Evolutionary conservation across 2,329 filamentous ascomycete genomes (phyloP).

Genomic region (Capronia americana): DNA sequence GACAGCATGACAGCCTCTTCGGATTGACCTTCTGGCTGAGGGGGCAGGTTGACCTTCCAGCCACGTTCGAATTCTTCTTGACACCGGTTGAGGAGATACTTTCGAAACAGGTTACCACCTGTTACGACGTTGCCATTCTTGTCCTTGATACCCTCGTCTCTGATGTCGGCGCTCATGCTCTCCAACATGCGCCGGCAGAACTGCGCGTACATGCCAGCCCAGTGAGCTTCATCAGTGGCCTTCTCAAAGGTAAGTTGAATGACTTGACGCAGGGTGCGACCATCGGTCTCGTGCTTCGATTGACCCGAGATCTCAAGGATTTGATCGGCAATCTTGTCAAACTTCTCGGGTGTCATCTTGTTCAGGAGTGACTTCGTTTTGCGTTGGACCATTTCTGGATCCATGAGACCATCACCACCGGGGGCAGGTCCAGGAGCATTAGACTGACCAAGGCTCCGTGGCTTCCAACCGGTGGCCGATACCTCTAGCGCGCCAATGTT

Average conservation of each 20-base stretch:
- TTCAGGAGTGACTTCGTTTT: constrained; percentile 99
- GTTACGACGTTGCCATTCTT: constrained; percentile 86
- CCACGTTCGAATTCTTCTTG: constrained; percentile 99
- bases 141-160: constrained; percentile 92
- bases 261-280: constrained; percentile 92
- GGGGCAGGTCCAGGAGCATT: constrained; percentile 55
- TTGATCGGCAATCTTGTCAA: constrained; percentile 92
- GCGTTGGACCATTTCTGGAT: constrained; percentile 92
- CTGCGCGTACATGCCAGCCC: constrained; percentile 98
- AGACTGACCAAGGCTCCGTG: constrained; percentile 67
- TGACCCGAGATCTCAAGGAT: constrained; percentile 91
- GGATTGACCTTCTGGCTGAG: constrained; percentile 73
- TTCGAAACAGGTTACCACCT: constrained; percentile 93
- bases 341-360: constrained; percentile 99
- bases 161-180: constrained; percentile 92
- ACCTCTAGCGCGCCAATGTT: constrained; percentile 80
- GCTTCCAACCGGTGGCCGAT: constrained; percentile 86
- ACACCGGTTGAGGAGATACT: constrained; percentile 97
- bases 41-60: constrained; percentile 88
- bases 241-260: constrained; percentile 99
- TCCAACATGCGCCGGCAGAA: constrained; percentile 98
- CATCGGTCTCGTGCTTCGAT: constrained; percentile 93
- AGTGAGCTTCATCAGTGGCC: constrained; percentile 96
- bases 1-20: constrained; percentile 83
- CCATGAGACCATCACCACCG: constrained; percentile 67